A percentile compares a stretch with the other conserved stretches of the same genome.
Evolutionary conservation across 495 filamentous ascomycete genomes (phyloP).

Genomic region (Aspergillus conjunctus): DNA sequence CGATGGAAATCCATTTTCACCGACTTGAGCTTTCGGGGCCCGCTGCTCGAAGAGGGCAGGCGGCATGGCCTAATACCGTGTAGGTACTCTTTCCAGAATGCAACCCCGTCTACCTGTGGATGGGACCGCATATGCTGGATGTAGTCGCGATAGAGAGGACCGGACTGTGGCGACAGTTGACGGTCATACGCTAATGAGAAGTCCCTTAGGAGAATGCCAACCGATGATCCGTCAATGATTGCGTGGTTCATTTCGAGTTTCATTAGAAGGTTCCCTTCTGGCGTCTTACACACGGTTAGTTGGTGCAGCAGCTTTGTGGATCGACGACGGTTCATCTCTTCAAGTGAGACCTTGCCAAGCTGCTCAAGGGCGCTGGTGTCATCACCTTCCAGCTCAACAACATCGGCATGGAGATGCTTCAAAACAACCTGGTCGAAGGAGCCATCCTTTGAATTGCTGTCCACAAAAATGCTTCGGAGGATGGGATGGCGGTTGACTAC

Average conservation of each 20-base stretch:
- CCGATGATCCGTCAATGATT: constrained; percentile 51
- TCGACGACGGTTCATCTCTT: background rate
- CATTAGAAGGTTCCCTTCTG: constrained; percentile 39
- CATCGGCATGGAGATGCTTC: constrained; percentile 40
- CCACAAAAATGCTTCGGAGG: constrained; percentile 58
- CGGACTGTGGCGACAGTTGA: constrained; percentile 39
- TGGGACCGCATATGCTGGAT: constrained; percentile 45
- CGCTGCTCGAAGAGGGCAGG: constrained; percentile 3
- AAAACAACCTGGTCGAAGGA: constrained; percentile 58
- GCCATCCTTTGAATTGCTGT: constrained; percentile 52
- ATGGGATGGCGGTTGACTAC: constrained; percentile 57
- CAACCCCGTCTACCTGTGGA: background rate
- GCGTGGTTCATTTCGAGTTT: constrained; percentile 62
- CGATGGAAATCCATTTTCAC: constrained; percentile 17
- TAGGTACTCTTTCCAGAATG: constrained; percentile 25
- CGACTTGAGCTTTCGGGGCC: background rate
- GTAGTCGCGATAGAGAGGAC: constrained; percentile 58
- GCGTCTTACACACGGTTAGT: constrained; percentile 46
- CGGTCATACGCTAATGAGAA: constrained; percentile 47
- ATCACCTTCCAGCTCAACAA: constrained; percentile 44
- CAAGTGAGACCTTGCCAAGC: background rate
- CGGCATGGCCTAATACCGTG: constrained; percentile 32
- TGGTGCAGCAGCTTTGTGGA: constrained; percentile 50
- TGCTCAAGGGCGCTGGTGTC: constrained; percentile 35
- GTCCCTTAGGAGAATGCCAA: constrained; percentile 44